Evolutionary conservation across 345 rosid species (phyloP).

Genomic region (Eucalyptus virginea): DNA sequence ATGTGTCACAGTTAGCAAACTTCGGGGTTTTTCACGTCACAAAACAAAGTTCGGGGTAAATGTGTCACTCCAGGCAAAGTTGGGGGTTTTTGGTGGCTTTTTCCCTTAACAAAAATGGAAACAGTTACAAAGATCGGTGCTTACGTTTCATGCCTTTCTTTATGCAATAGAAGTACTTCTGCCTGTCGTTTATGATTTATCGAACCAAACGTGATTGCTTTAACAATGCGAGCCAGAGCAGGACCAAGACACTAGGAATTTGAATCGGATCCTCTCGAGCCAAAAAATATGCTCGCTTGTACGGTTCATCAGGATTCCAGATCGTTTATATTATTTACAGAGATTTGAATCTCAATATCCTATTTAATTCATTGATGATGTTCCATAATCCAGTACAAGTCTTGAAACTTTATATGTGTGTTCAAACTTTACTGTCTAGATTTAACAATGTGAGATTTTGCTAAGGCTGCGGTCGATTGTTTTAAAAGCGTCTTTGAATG

Average conservation of each 20-base stretch:
- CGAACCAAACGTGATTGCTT: neutral
- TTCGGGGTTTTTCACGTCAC: no score
- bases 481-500: conserved; percentile 58
- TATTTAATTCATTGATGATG: neutral
- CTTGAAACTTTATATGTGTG: neutral
- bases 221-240: neutral
- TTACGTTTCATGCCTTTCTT: neutral
- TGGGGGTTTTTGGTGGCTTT: no score
- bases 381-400: neutral
- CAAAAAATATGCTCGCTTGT: neutral
- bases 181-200: neutral
- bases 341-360: neutral
- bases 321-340: neutral
- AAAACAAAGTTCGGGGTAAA: no score
- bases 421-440: neutral
- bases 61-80: no score
- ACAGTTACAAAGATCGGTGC: neutral
- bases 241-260: neutral
- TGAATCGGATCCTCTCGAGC: neutral
- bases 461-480: neutral
- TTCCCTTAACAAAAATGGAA: neutral
- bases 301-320: neutral
- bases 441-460: neutral
- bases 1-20: no score
- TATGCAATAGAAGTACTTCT: neutral